Percentiles rank a stretch among this genome's conserved stretches.
phyloP scores from a whole-genome alignment of 225 moss, liverwort and hornwort genomes.

The Climacium dendroides region DNA sequence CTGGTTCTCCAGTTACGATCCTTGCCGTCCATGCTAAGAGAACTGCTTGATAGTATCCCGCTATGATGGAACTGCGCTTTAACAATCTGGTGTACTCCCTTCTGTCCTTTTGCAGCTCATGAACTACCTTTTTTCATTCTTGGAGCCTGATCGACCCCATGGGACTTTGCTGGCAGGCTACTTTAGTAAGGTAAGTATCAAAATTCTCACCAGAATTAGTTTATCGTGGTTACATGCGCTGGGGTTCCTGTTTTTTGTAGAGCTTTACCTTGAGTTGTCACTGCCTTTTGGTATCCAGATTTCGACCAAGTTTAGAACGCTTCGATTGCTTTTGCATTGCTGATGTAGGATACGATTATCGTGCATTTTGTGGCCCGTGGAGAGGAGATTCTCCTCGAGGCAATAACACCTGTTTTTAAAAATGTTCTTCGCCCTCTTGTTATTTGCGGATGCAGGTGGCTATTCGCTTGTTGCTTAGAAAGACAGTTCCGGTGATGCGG shows the following conservation, averaged over 20 bases:
- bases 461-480: constrained; percentile 79
- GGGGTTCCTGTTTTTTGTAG: neutral
- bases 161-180: constrained; percentile 95
- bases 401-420: neutral
- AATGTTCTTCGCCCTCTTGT: neutral
- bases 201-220: neutral
- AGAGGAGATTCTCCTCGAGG: neutral
- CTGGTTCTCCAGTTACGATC: neutral
- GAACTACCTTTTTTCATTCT: constrained; percentile 86
- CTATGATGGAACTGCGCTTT: neutral
- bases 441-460: constrained; percentile 58
- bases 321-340: neutral
- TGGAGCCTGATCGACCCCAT: constrained; percentile 84
- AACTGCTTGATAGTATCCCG: neutral
- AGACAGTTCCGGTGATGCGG: constrained; percentile 88
- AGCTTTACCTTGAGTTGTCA: neutral
- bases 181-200: constrained; percentile 70
- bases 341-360: neutral
- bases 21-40: neutral
- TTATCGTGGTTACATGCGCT: neutral
- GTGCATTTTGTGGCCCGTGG: neutral
- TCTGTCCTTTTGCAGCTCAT: constrained; percentile 61
- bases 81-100: neutral
- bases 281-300: neutral
- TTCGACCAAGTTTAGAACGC: neutral